phyloP scores from a whole-genome alignment of 1,139 yeast species.

The Kurtzmaniella natalensis region DNA sequence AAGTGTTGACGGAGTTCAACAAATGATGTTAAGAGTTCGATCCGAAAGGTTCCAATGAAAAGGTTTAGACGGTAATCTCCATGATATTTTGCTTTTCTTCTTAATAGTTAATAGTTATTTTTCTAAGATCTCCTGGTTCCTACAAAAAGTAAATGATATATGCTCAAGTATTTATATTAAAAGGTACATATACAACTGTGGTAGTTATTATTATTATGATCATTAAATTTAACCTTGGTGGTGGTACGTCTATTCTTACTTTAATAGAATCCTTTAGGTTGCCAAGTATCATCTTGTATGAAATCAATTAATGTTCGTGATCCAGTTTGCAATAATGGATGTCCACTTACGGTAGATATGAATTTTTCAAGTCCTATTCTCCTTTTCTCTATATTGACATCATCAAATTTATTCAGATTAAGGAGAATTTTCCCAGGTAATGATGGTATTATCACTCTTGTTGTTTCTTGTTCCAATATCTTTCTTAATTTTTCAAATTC shows the following conservation, averaged over 20 bases:
- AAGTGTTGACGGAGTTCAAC: too few species aligned
- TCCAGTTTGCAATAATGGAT: constrained; percentile 89
- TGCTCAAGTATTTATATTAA: too few species aligned
- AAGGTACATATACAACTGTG: too few species aligned
- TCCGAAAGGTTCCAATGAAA: too few species aligned
- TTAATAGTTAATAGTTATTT: too few species aligned
- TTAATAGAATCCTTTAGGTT: constrained; percentile 24
- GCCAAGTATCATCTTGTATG: constrained; percentile 87
- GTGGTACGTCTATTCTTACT: constrained; percentile 1
- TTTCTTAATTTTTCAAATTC: constrained; percentile 83
- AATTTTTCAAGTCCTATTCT: constrained; percentile 82
- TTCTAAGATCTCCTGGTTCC: too few species aligned
- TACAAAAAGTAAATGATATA: too few species aligned
- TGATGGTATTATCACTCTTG: constrained; percentile 77
- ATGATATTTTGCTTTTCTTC: too few species aligned
- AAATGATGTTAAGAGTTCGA: too few species aligned
- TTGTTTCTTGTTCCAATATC: constrained; percentile 68
- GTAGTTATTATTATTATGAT: too few species aligned
- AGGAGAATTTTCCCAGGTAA: constrained; percentile 83
- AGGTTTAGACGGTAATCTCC: too few species aligned
- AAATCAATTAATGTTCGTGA: constrained; percentile 79
- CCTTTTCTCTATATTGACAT: constrained; percentile 78
- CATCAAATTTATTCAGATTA: constrained; percentile 69
- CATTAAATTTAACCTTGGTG: not conserved
- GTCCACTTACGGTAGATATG: constrained; percentile 80